Evolutionary conservation across 2,329 filamentous ascomycete genomes (phyloP).

Genomic region (Alternaria metachromatica): DNA sequence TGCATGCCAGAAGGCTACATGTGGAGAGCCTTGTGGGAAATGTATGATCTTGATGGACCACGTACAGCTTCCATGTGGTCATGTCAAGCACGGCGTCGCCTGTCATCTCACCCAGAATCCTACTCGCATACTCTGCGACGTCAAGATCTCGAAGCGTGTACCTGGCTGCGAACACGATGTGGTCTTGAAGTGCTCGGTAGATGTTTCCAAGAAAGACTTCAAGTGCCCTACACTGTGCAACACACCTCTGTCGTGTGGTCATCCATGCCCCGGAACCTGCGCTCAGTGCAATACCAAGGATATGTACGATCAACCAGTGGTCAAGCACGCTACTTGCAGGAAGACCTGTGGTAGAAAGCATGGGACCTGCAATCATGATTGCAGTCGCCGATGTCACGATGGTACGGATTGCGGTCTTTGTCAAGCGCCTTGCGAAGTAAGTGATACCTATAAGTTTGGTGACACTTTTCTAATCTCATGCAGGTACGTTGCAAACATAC

Average conservation of each 20-base stretch:
- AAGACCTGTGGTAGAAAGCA: constrained; percentile 36
- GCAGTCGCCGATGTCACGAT: constrained; percentile 31
- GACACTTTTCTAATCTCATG: not conserved
- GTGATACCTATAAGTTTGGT: not conserved
- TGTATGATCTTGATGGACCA: constrained; percentile 27
- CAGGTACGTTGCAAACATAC: constrained; percentile 40
- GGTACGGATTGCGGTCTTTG: constrained; percentile 36
- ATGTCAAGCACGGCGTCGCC: constrained; percentile 23
- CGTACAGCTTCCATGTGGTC: constrained; percentile 39
- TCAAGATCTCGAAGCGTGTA: constrained; percentile 56
- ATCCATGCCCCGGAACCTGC: constrained; percentile 61
- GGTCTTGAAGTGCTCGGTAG: constrained; percentile 56
- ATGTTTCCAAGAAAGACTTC: constrained; percentile 54
- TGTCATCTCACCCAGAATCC: constrained; percentile 14
- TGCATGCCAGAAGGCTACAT: constrained; percentile 35
- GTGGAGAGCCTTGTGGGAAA: constrained; percentile 36
- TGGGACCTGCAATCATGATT: constrained; percentile 40
- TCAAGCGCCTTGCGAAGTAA: constrained; percentile 30
- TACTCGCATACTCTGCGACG: constrained; percentile 56
- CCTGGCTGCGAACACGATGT: constrained; percentile 64
- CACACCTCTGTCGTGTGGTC: constrained; percentile 61
- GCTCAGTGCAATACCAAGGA: constrained; percentile 54
- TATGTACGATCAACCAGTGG: constrained; percentile 17
- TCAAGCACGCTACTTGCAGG: constrained; percentile 25
- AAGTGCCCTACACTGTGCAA: constrained; percentile 60